These are phyloP conservation scores for Osmanthus fragrans DNA, from an alignment of 257 asterid species.

Conservation along the genomic window DNA sequence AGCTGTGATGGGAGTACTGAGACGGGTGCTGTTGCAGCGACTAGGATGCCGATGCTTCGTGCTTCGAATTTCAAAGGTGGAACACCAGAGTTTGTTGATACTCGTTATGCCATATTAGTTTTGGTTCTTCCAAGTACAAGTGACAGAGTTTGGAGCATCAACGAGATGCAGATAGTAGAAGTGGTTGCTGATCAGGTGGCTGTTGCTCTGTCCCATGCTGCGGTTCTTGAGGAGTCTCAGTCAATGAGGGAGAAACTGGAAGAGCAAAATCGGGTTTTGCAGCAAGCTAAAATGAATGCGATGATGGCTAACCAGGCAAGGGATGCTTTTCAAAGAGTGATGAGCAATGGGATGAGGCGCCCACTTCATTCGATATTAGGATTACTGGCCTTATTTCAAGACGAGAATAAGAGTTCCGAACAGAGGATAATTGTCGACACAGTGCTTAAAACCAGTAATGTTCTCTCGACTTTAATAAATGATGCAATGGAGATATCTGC, in stretches of 20 bases:
- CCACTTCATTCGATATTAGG: constrained; percentile 92
- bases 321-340: constrained; percentile 68
- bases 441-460: constrained; percentile 70
- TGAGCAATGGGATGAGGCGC: constrained; percentile 83
- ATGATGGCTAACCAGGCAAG: constrained; percentile 85
- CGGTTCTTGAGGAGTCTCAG: constrained; percentile 87
- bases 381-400: constrained; percentile 70
- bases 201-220: constrained; percentile 92
- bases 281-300: constrained; percentile 77
- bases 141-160: constrained; percentile 61
- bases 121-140: constrained; percentile 67
- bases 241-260: constrained; percentile 68
- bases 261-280: constrained; percentile 74
- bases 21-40: constrained; percentile 81
- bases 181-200: constrained; percentile 94
- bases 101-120: constrained; percentile 88
- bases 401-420: constrained; percentile 49
- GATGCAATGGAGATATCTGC: constrained; percentile 74
- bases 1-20: constrained; percentile 59
- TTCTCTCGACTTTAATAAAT: constrained; percentile 63
- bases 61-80: constrained; percentile 84
- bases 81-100: constrained; percentile 78
- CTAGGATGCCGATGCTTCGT: constrained; percentile 90
- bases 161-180: constrained; percentile 77
- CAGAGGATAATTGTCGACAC: constrained; percentile 64